These are phyloP conservation scores for Fragaria vesca DNA, from an alignment of 306 rosid species.

Conservation along the genomic window DNA sequence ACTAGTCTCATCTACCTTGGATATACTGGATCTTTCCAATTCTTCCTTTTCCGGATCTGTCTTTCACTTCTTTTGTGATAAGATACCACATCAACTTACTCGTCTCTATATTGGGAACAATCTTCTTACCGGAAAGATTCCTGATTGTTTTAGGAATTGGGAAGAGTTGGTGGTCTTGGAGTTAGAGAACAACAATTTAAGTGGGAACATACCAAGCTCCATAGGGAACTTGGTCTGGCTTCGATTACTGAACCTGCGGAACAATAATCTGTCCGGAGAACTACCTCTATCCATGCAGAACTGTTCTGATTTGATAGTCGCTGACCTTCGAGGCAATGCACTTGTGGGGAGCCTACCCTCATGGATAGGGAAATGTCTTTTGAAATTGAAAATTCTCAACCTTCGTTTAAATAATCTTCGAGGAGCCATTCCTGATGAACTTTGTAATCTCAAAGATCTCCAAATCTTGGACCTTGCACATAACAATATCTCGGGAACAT, in stretches of 20 bases:
- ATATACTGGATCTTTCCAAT: neutral
- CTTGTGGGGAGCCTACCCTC: constrained; percentile 14
- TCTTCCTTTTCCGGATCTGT: neutral
- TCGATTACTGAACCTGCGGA: neutral
- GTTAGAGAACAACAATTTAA: constrained; percentile 32
- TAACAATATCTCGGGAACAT: constrained; percentile 13
- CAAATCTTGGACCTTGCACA: constrained; percentile 20
- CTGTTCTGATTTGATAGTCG: neutral
- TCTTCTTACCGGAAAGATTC: constrained; percentile 16
- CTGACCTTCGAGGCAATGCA: constrained; percentile 12
- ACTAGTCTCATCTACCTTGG: neutral
- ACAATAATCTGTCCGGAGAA: constrained; percentile 21
- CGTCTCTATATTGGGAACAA: constrained; percentile 1
- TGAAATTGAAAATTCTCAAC: neutral
- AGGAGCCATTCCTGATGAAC: constrained; percentile 18
- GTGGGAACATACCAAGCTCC: constrained; percentile 40
- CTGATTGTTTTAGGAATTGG: constrained; percentile 13
- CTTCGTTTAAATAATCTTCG: constrained; percentile 22
- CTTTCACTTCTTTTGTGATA: neutral
- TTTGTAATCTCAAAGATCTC: constrained; percentile 5
- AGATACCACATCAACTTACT: neutral
- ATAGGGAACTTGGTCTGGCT: constrained; percentile 18
- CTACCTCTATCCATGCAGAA: constrained; percentile 8
- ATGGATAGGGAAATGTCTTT: constrained; percentile 10
- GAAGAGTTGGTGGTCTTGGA: neutral